Percentiles rank a stretch among this genome's conserved stretches.
Evolutionary conservation across 2,329 filamentous ascomycete species (phyloP).

Genomic region (Curvularia spicifera): DNA sequence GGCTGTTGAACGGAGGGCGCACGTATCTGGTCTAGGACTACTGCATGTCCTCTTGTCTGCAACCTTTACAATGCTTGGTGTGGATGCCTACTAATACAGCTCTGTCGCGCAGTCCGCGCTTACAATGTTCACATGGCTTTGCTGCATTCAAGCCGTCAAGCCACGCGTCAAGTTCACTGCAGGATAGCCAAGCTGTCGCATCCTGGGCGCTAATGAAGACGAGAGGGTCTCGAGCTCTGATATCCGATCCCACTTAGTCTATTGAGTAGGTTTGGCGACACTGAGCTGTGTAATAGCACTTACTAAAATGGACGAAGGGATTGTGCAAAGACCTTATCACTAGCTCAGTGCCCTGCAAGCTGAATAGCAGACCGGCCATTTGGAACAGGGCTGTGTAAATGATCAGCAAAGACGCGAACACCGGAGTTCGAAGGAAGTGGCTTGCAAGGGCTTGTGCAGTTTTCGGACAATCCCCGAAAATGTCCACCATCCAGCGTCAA

Average conservation of each 20-base stretch:
- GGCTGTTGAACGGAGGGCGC: not conserved
- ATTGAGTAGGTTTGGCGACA: not conserved
- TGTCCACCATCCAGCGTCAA: not conserved
- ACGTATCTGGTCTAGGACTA: not conserved
- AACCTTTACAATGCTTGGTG: not conserved
- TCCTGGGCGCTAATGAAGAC: not conserved
- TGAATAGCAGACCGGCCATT: not conserved
- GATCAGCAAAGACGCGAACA: not conserved
- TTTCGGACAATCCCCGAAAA: not conserved
- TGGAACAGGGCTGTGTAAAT: not conserved
- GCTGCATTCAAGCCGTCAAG: not conserved
- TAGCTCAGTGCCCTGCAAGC: not conserved
- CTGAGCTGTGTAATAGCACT: not conserved
- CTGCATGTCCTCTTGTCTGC: not conserved
- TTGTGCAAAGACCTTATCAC: not conserved
- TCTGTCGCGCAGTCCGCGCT: not conserved
- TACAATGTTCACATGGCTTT: not conserved
- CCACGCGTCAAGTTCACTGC: not conserved
- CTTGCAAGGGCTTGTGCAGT: not conserved
- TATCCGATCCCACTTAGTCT: not conserved
- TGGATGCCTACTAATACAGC: conserved; percentile 2
- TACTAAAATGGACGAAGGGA: not conserved
- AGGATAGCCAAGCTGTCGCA: not conserved
- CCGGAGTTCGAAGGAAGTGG: not conserved
- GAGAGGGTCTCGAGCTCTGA: not conserved